A percentile compares a stretch with the other conserved stretches of the same genome.
Evolutionary conservation across 1,139 yeast genomes (phyloP).

Genomic region (Taiozyma onychis): DNA sequence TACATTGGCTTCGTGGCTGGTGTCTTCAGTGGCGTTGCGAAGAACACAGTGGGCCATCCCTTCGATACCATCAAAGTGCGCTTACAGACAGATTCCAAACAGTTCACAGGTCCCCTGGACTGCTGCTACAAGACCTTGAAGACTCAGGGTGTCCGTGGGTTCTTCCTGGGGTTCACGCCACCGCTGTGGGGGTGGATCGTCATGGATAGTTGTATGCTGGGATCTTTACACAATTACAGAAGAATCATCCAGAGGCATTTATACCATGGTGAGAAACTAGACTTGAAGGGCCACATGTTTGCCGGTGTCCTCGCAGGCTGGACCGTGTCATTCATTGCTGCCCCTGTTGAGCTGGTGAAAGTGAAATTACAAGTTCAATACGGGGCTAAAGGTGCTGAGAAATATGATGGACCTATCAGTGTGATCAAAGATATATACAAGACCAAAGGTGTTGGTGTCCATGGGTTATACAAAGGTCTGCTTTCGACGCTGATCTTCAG

Average conservation of each 20-base stretch:
- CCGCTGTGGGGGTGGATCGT: slow-evolving; percentile 90
- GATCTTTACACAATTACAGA: slow-evolving; percentile 75
- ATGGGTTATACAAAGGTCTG: slow-evolving; percentile 73
- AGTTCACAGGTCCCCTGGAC: slow-evolving; percentile 78
- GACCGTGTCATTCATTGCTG: slow-evolving; percentile 92
- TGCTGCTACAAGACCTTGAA: slow-evolving; percentile 66
- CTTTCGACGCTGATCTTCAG: slow-evolving; percentile 85
- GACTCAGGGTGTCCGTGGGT: slow-evolving; percentile 71
- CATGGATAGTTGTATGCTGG: slow-evolving; percentile 88
- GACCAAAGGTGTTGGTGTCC: slow-evolving; percentile 46
- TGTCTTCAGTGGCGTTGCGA: slow-evolving; percentile 78
- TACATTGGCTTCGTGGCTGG: slow-evolving; percentile 85
- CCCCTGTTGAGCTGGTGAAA: slow-evolving; percentile 86
- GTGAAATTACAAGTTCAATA: slow-evolving; percentile 88
- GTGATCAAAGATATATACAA: slow-evolving; percentile 44
- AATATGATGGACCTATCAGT: slow-evolving; percentile 75
- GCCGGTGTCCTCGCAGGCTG: slow-evolving; percentile 80
- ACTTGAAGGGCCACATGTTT: slow-evolving; percentile 65
- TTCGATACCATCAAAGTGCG: slow-evolving; percentile 89
- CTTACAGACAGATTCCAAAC: slow-evolving; percentile 75
- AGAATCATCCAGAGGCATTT: slow-evolving; percentile 58
- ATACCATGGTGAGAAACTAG: slow-evolving; percentile 53
- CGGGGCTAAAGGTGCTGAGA: slow-evolving; percentile 56
- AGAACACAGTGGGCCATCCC: slow-evolving; percentile 89
- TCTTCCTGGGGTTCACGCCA: slow-evolving; percentile 87